Evolutionary conservation across 73 alveolate species (phyloP), one percentile per base, ranked within the genome.

Genomic region (Paraurostyla sp.): DNA sequence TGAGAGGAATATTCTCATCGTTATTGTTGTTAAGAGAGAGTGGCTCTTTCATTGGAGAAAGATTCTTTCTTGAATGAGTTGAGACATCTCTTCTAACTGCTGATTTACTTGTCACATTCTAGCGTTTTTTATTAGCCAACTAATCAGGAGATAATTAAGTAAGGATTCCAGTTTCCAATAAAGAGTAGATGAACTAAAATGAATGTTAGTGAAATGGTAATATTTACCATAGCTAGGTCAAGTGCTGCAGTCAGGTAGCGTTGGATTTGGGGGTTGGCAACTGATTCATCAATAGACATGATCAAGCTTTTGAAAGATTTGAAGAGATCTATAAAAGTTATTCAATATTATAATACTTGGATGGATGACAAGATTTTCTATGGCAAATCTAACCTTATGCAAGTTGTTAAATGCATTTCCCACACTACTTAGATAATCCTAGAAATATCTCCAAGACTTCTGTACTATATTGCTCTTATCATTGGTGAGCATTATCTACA

Each of bases 401-500:
- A 65, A 13, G 23, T 40, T 65, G 58, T 65, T 65, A 65, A 15
- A 65, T 2, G 60, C 58, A 2, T 65, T 22, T 2, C 82, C 82
- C 4, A 65, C 82, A 65, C 82, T 65, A 65, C 82, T 65, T 9
- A 65, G 46, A 38, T 65, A 65, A 4, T 65, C 82, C 32, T 65
- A 38, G 58, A 65, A 65, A 30, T 65, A 13, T 32, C 82, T 23
- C 82, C 82, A 65, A 9, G 60, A 38, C 41, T 65, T 65, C 58
- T 65, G 41, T 32, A 65, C 58, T 11, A 65, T 22, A 65, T 65
- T 65, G 58, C 82, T 36, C 25, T 65, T 65, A 22, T 65, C 82
- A 65, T 65, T 65, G 2, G 82, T 65, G 13, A 65, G 23, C 82
- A 65, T 65, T 7, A 65, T 65, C 15, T 65, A 38, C 13, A 22